Percentiles rank a stretch among this genome's conserved stretches.
Evolutionary conservation across 2,329 filamentous ascomycete genomes (phyloP).

Genomic region (Colletotrichum spaethianum): DNA sequence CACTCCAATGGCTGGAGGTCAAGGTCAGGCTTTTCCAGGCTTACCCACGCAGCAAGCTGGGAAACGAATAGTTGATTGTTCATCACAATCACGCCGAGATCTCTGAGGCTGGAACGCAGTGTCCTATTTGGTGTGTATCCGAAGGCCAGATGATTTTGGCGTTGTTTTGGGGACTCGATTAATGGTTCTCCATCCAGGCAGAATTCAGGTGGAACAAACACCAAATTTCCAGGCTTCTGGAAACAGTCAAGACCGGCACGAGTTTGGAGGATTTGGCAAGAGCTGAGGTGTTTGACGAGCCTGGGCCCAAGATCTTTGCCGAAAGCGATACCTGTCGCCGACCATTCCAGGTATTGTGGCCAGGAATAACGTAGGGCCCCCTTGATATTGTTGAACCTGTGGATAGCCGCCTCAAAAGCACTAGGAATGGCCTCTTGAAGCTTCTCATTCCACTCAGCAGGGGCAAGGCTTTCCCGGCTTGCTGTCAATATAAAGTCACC

Average conservation of each 20-base stretch:
- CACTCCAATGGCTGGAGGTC: neutral
- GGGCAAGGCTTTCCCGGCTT: constrained; percentile 44
- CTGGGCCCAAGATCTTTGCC: neutral
- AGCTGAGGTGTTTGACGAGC: neutral
- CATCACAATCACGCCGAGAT: neutral
- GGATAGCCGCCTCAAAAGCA: constrained; percentile 25
- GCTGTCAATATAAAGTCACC: constrained; percentile 47
- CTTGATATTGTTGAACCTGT: constrained; percentile 1
- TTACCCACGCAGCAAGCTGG: neutral
- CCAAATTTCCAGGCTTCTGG: neutral
- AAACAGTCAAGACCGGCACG: neutral
- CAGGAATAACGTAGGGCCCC: neutral
- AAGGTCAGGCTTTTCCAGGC: neutral
- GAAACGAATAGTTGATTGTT: neutral
- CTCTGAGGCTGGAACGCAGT: neutral
- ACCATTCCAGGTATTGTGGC: neutral
- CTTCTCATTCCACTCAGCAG: constrained; percentile 37
- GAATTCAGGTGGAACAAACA: constrained; percentile 5
- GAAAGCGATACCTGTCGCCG: neutral
- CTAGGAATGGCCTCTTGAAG: constrained; percentile 18
- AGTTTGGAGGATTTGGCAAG: neutral
- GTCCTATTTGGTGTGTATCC: constrained; percentile 3
- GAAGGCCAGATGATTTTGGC: constrained; percentile 16
- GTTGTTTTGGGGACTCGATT: constrained; percentile 6
- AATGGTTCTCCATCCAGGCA: constrained; percentile 2